phyloP scores from a whole-genome alignment of 495 filamentous ascomycete species.

The Amphirosellinia nigrospora region DNA sequence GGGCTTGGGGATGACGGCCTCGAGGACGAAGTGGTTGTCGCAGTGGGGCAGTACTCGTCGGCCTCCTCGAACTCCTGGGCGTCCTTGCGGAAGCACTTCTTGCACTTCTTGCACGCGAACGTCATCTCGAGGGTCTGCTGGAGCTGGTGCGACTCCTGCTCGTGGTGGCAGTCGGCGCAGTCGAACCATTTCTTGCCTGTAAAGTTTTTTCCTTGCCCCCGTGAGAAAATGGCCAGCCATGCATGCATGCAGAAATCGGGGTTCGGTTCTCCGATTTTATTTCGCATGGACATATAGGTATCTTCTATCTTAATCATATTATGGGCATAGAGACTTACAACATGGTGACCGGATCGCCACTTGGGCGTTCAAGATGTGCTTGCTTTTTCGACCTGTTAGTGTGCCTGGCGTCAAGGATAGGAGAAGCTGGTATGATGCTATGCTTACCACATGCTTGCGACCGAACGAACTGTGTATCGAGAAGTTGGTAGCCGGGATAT shows the following conservation, averaged over 20 bases:
- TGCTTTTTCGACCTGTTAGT: slow-evolving; percentile 54
- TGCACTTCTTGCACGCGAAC: slow-evolving; percentile 98
- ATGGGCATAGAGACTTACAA: slow-evolving; percentile 67
- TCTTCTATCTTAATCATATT: too few relatives aligned
- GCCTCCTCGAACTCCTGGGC: slow-evolving; percentile 90
- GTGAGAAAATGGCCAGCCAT: slow-evolving; percentile 3
- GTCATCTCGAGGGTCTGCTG: slow-evolving; percentile 82
- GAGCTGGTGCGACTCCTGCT: slow-evolving; percentile 77
- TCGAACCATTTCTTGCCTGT: slow-evolving; percentile 96
- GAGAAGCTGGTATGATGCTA: background rate
- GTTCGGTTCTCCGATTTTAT: too few relatives aligned
- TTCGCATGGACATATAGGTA: background rate
- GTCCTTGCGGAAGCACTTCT: slow-evolving; percentile 96
- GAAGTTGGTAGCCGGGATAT: slow-evolving; percentile 2
- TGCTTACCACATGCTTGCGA: slow-evolving; percentile 37
- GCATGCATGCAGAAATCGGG: background rate
- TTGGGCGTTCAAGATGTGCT: slow-evolving; percentile 98
- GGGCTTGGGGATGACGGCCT: slow-evolving; percentile 81
- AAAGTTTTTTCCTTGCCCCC: background rate
- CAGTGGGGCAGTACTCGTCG: slow-evolving; percentile 99
- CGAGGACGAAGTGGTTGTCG: slow-evolving; percentile 96
- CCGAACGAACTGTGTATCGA: background rate
- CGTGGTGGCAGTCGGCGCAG: slow-evolving; percentile 92
- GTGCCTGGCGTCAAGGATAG: background rate
- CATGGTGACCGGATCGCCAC: slow-evolving; percentile 94